Conservation (phyloP, 1,139 yeast genomes). For the Ogataea hybrid region DNA sequence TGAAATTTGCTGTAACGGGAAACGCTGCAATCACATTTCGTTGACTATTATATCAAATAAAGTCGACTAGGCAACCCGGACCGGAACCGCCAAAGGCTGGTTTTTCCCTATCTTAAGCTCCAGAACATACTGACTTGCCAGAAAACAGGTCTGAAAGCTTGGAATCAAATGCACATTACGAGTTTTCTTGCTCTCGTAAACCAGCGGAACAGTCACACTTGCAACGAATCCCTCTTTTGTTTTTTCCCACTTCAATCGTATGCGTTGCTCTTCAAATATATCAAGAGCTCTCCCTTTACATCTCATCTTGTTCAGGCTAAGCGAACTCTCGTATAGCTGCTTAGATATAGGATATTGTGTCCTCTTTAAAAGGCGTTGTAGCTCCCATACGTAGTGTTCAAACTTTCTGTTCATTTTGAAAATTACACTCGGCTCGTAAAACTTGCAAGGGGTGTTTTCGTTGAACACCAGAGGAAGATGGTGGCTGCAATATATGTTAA, state of each 20-base stretch:
- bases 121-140: slow-evolving; percentile 19
- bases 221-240: slow-evolving; percentile 15
- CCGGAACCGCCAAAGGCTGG: slow-evolving; percentile 7
- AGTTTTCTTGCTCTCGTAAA: slow-evolving; percentile 7
- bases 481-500: slow-evolving; percentile 19
- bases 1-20: no score
- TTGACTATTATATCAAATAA: no score
- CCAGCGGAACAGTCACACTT: slow-evolving; percentile 16
- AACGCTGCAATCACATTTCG: no score
- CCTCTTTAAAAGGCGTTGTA: slow-evolving; percentile 9
- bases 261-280: slow-evolving; percentile 7
- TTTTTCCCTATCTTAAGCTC: slow-evolving; percentile 2
- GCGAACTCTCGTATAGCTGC: slow-evolving; percentile 14
- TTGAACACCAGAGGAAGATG: slow-evolving; percentile 27
- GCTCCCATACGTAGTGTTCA: background rate
- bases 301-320: slow-evolving; percentile 9
- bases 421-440: background rate
- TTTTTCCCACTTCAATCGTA: slow-evolving; percentile 12
- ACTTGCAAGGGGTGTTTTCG: slow-evolving; percentile 8
- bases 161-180: slow-evolving; percentile 19
- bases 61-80: background rate
- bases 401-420: background rate
- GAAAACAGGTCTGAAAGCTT: slow-evolving; percentile 25
- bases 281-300: slow-evolving; percentile 3
- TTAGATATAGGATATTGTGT: slow-evolving; percentile 6